phyloP scores from a whole-genome alignment of 108 stramenopile genomes.

The Hondaea fermentalgiana region DNA sequence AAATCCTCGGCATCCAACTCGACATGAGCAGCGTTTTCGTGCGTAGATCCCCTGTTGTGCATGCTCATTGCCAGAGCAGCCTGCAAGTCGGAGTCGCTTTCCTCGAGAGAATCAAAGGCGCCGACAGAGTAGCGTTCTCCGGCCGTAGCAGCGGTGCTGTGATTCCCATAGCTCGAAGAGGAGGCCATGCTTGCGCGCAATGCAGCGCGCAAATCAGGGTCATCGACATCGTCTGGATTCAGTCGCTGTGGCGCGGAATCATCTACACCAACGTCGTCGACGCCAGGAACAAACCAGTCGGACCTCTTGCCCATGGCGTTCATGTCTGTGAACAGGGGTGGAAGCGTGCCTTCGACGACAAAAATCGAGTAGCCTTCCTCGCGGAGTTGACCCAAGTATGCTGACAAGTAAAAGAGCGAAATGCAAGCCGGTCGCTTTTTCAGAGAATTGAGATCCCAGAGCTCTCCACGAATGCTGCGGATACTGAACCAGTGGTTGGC shows the following conservation, averaged over 20 bases:
- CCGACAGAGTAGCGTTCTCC: not conserved
- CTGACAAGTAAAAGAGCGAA: not conserved
- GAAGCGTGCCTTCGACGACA: not conserved
- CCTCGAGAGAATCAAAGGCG: not conserved
- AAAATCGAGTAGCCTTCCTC: slow-evolving; percentile 7
- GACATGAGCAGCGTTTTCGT: not conserved
- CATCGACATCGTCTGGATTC: not conserved
- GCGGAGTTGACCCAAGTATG: not conserved
- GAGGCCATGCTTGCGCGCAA: not conserved
- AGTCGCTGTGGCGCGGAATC: not conserved
- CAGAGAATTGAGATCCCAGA: slow-evolving; percentile 5
- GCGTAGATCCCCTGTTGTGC: not conserved
- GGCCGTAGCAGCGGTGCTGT: not conserved
- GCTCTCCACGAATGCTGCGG: not conserved
- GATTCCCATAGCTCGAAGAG: not conserved
- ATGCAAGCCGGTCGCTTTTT: not conserved
- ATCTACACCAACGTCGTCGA: not conserved
- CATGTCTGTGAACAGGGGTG: not conserved
- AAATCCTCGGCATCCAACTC: no score
- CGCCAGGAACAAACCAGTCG: not conserved
- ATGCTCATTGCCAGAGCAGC: not conserved
- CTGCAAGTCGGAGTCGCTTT: not conserved
- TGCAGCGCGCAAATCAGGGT: not conserved
- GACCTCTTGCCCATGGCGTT: not conserved
- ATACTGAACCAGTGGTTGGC: slow-evolving; percentile 11